These are phyloP conservation scores for Vitrella brassicaformis DNA, from an alignment of 73 alveolate genomes.

Conservation along the genomic window DNA sequence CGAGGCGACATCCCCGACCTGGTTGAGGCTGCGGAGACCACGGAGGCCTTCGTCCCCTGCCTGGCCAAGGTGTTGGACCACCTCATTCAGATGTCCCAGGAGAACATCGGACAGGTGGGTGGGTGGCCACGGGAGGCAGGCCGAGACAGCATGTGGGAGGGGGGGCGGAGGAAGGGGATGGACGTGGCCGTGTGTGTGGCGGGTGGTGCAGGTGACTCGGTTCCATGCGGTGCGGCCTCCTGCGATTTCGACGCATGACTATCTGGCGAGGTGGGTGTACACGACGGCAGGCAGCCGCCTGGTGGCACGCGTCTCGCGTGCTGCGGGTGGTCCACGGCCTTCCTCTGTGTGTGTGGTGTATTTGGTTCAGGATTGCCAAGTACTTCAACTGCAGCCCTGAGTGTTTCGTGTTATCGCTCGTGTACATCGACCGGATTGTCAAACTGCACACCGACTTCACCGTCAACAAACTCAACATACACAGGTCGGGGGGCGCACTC, in stretches of 20 bases:
- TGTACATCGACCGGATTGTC: constrained; percentile 46
- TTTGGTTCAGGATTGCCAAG: constrained; percentile 24
- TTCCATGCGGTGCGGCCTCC: constrained; percentile 32
- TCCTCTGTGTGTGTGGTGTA: not conserved
- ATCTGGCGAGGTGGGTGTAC: constrained; percentile 10
- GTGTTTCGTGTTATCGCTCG: constrained; percentile 47
- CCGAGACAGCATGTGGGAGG: too few species aligned
- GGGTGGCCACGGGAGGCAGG: too few species aligned
- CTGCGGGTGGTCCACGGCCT: not conserved
- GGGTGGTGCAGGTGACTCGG: constrained; percentile 32
- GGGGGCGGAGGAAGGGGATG: too few species aligned
- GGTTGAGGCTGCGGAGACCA: too few species aligned
- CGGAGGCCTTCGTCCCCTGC: not conserved
- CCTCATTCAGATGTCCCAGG: not conserved
- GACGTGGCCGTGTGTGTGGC: not conserved
- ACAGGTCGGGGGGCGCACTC: constrained; percentile 23
- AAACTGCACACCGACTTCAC: constrained; percentile 36
- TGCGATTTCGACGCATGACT: constrained; percentile 18
- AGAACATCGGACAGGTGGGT: not conserved
- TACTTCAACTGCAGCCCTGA: constrained; percentile 43
- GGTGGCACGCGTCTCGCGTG: not conserved
- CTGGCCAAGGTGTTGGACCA: not conserved
- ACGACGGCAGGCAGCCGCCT: not conserved
- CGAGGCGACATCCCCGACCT: too few species aligned
- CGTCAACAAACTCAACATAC: constrained; percentile 27